Evolutionary conservation across 257 asterid species (phyloP), one percentile per base, ranked within the genome.

Genomic region (Echium plantagineum): DNA sequence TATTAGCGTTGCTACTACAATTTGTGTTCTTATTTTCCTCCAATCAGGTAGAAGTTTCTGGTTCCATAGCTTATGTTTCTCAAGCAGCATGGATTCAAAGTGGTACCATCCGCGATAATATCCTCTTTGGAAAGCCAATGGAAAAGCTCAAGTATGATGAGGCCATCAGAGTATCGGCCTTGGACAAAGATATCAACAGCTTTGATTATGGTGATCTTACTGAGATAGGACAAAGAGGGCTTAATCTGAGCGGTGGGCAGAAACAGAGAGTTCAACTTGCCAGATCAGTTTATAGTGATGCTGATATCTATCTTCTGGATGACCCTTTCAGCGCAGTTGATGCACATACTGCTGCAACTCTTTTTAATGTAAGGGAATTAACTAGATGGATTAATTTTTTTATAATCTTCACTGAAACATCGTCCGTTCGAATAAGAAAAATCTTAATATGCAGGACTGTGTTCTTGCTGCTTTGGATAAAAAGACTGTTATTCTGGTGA

Each of bases 261-360:
- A 88, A 85, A 72, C 96, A 88, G 72, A 71, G 95, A 68, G 66
- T 88, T 71, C 95, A 85, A 65, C 83, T 89, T 15, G 96, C 96
- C 52, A 86, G 96, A 63, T 95, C 95, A 1, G 86, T 89, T 5
- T 85, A 89, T 10, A 68, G 59, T 20, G 89, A 83, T 68, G 85
- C 90, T 6, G 89, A 89, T 15, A 81, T 89, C 3, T 89, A 80
- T 77, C 82, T 75, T 63, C 84, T 85, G 17, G 96, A 89, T 22
- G 96, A 89, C 62, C 95, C 96, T 62, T 89, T 89, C 68, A 83
- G 96, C 67, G 96, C 95, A 10, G 90, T 89, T 9, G 96, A 87
- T 79, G 96, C 96, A 63, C 94, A 85, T 46, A 85, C 96, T 57
- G 86, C 96, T 21, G 73, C 83, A 57, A 42, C 72, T 21, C 94